These are phyloP conservation scores for Gardenia jasminoides DNA, from an alignment of 257 asterid genomes.

Conservation along the genomic window DNA sequence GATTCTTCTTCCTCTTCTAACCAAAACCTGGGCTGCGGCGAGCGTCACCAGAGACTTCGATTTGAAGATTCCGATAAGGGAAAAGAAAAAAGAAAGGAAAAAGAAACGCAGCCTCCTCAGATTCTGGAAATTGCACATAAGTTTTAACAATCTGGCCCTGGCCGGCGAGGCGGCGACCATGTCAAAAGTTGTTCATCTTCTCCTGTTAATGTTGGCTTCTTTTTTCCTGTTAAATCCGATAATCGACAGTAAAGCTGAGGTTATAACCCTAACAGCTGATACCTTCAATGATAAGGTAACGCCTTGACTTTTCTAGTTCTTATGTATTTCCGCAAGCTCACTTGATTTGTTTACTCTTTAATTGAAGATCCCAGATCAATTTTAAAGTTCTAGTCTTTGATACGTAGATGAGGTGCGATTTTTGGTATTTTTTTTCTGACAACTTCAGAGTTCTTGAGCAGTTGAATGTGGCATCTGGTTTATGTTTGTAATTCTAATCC, in stretches of 20 bases:
- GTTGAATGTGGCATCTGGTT: background rate
- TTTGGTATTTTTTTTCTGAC: background rate
- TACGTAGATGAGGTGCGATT: background rate
- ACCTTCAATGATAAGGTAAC: constrained; percentile 83
- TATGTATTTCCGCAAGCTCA: background rate
- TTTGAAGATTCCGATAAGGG: constrained; percentile 3
- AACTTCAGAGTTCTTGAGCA: background rate
- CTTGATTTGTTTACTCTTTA: background rate
- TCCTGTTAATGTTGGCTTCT: constrained; percentile 26
- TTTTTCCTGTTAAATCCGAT: constrained; percentile 36
- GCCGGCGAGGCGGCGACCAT: background rate
- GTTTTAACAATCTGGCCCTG: too few species aligned
- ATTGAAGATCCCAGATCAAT: constrained; percentile 17
- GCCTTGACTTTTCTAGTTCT: background rate
- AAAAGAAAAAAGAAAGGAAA: background rate
- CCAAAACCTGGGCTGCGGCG: background rate
- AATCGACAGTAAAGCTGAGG: constrained; percentile 59
- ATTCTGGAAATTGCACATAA: background rate
- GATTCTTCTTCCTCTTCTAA: background rate
- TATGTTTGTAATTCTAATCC: background rate
- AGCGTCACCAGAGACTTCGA: background rate
- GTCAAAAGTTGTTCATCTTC: constrained; percentile 1
- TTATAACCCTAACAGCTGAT: constrained; percentile 69
- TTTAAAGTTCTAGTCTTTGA: background rate
- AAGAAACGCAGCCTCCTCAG: background rate